A percentile compares a stretch with the other conserved stretches of the same genome.
Conservation (phyloP, 768 basidiomycete species). For the Clitopilus hobsonii region DNA sequence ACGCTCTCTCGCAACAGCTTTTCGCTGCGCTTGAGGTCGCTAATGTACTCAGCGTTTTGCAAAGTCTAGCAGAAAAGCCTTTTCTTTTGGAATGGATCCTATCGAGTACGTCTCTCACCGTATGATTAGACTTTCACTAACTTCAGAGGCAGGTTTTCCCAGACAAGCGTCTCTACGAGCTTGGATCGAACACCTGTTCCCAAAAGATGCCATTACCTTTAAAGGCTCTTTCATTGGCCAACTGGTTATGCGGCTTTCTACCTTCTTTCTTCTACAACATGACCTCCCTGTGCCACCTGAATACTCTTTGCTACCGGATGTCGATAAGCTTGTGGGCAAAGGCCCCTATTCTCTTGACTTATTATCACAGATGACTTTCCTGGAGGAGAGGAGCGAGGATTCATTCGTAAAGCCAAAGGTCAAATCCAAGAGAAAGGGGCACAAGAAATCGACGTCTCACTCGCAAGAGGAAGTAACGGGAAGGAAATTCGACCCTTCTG, state of each 20-base stretch:
- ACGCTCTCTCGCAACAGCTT: not conserved
- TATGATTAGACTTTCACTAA: not conserved
- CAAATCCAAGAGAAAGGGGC: not conserved
- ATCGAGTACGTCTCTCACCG: not conserved
- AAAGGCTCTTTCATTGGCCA: not conserved
- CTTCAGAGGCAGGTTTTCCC: not conserved
- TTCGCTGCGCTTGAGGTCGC: not conserved
- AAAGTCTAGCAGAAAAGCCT: not conserved
- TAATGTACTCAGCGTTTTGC: not conserved
- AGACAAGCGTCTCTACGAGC: not conserved
- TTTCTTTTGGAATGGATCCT: not conserved
- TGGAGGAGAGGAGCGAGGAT: not conserved
- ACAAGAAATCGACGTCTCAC: not conserved
- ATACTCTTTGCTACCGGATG: not conserved
- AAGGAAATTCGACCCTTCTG: not conserved
- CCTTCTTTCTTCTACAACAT: not conserved
- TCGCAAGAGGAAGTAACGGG: not conserved
- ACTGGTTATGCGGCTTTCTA: not conserved
- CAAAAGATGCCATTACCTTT: not conserved
- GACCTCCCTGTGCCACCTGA: not conserved
- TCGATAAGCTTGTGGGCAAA: not conserved
- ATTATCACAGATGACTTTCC: not conserved
- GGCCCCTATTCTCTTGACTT: not conserved
- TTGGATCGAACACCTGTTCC: not conserved
- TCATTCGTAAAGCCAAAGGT: not conserved